Percentiles rank a stretch among this genome's conserved stretches.
Conservation (phyloP, 176 grass and related monocot species). For the Rhynchospora tenuis region DNA sequence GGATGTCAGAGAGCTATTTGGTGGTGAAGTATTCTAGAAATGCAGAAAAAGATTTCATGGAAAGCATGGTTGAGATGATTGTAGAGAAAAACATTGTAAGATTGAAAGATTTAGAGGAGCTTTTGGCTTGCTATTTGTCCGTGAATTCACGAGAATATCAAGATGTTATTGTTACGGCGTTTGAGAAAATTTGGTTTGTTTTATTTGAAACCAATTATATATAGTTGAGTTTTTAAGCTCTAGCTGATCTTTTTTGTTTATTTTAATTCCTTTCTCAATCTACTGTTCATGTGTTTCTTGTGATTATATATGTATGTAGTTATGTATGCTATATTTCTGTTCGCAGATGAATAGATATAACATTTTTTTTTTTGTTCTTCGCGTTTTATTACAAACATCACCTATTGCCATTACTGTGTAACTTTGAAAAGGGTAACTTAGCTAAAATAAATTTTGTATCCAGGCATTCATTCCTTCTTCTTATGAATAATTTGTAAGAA, state of each 20-base stretch:
- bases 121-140: conserved; percentile 78
- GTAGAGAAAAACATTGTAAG: conserved; percentile 42
- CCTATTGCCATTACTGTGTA: too few species aligned
- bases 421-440: neutral
- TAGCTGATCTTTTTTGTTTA: neutral
- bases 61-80: conserved; percentile 92
- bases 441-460: neutral
- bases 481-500: neutral
- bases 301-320: neutral
- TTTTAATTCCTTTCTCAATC: neutral
- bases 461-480: neutral
- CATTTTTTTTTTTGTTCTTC: neutral
- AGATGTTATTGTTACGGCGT: conserved; percentile 33
- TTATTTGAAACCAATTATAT: conserved; percentile 14
- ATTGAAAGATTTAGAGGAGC: conserved; percentile 66
- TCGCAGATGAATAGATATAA: neutral
- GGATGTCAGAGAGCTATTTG: conserved; percentile 66
- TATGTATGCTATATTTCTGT: neutral
- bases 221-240: conserved; percentile 3
- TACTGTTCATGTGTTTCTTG: conserved; percentile 4
- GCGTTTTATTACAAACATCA: too few species aligned
- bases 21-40: conserved; percentile 72
- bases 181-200: conserved; percentile 41
- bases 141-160: conserved; percentile 87
- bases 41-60: conserved; percentile 65